phyloP scores from a whole-genome alignment of 2,329 filamentous ascomycete genomes.

The Xylaria sp. region DNA sequence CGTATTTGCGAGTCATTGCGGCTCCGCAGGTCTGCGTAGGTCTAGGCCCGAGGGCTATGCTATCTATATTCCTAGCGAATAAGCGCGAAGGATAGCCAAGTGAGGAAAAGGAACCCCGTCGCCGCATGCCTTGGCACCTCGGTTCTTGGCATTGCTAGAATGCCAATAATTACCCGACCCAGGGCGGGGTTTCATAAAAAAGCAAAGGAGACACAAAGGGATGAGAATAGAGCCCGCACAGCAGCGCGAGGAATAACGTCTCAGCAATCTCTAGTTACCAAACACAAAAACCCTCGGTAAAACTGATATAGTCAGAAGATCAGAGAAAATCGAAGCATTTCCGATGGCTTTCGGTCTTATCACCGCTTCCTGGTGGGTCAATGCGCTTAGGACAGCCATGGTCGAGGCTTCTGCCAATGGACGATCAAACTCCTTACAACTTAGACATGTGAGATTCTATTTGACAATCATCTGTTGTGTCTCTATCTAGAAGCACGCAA shows the following conservation, averaged over 20 bases:
- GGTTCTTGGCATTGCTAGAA: constrained; percentile 29
- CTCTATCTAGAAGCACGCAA: constrained; percentile 8
- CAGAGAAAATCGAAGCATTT: neutral
- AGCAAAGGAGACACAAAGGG: neutral
- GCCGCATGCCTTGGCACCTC: constrained; percentile 26
- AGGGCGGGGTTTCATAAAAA: neutral
- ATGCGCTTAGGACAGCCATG: constrained; percentile 2
- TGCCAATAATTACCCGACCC: constrained; percentile 17
- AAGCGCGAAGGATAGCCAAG: neutral
- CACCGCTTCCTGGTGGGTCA: neutral
- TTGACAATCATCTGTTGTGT: neutral
- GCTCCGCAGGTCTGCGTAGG: constrained; percentile 29
- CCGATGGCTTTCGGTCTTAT: neutral
- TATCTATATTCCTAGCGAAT: neutral
- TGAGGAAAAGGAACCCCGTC: neutral
- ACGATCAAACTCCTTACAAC: constrained; percentile 26
- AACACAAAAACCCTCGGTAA: constrained; percentile 3
- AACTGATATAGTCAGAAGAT: constrained; percentile 6
- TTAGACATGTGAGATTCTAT: neutral
- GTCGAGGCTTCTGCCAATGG: constrained; percentile 7
- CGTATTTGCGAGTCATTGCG: constrained; percentile 30
- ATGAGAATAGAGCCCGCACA: neutral
- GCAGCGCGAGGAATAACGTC: constrained; percentile 22
- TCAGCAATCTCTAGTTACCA: constrained; percentile 9
- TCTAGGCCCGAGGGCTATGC: constrained; percentile 24